Evolutionary conservation across 306 rosid genomes (phyloP), one percentile per base, ranked within the genome.

Genomic region (Lathyrus tuberosus): DNA sequence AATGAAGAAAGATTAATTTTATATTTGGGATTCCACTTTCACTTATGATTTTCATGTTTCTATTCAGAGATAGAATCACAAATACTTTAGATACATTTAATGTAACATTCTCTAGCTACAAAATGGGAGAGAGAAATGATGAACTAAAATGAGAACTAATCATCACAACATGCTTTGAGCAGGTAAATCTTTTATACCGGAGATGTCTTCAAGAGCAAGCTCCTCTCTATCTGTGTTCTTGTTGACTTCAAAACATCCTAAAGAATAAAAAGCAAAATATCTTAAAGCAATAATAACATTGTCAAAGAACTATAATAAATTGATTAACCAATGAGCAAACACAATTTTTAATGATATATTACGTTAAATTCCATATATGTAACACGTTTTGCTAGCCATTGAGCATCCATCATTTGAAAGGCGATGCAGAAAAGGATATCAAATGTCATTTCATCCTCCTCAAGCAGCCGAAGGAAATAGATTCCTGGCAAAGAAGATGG

Each of bases 281-380:
- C 10, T 6, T 16, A 26, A 68, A 47, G 44, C 18, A 75, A 42
- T 40, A 42, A 59, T 9, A 57, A 49, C 1, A 56, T 1, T 28
- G 17, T 35, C 26, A 5, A 28, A 40, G 35, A 46, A 22, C 18
- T 43, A 33, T 4, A 9, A 33, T 37, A 17, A 10, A 72, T 54
- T 53, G 10, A 53, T 11, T 43, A 49, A 64, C 42, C 54, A 42
- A 51, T 31, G 58, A 61, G 44, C 59, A 54, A 15, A 67, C 24
- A 74, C 10, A 57, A 42, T 26, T 47, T 20, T 47, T 20, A 15
- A 35, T 12, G 72, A 70, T 10, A 15, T 9, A 44, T 65, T 90
- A 94, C 99, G 52, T 94, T 94, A 81, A 94, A 94, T 33, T 91
- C 91, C 99, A 94, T 88, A 65, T 94, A 94, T 0, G 99, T 79